Evolutionary conservation across 495 filamentous ascomycete species (phyloP), one percentile per base, ranked within the genome.

Genomic region (Apodospora peruviana): DNA sequence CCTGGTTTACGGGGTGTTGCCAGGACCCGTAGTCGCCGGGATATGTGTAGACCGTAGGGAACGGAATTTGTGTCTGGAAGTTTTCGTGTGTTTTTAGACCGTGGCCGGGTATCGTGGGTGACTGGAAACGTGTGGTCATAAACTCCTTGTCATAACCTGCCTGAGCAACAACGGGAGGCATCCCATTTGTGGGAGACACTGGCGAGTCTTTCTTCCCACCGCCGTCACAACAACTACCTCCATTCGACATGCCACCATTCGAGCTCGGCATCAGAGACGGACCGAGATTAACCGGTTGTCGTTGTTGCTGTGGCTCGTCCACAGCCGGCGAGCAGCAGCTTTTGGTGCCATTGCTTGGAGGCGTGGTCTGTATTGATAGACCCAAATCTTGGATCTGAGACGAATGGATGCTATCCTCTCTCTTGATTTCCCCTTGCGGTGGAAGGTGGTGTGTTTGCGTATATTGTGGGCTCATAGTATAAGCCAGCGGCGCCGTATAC

Each of bases 1-100:
- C 39, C 5, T 65, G 70, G 43, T 72, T 58, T 21, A 74, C 56
- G 10, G 70, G 70, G 21, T 71, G 64, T 40, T 67, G 58, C 55
- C 63, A 72, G 2, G 70, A 74, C 11, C 70, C 70, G 44, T 67
- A 70, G 14, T 67, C 58, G 9, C 64, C 47, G 2, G 70, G 69
- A 39, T 72, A 74, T 0, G 61, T 64, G 23, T 65, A 71, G 11
- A 69, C 45, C 14, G 60, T 64, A 9, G 40, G 56, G 35, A 47
- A 50, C 5, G 43, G 16, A 24, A 52, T 54, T 5, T 48, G 25
- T 39, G 19, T 45, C 45, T 50, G 43, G 51, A 41, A 51, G 10
- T 43, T 47, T 16, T 47, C 53, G 40, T 46, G 35, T 45, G 55
- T 58, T n/a, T n/a, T n/a, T n/a, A n/a, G n/a, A n/a, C n/a, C n/a